phyloP scores from a whole-genome alignment of 2,329 filamentous ascomycete species.

The Hymenoscyphus linearis region DNA sequence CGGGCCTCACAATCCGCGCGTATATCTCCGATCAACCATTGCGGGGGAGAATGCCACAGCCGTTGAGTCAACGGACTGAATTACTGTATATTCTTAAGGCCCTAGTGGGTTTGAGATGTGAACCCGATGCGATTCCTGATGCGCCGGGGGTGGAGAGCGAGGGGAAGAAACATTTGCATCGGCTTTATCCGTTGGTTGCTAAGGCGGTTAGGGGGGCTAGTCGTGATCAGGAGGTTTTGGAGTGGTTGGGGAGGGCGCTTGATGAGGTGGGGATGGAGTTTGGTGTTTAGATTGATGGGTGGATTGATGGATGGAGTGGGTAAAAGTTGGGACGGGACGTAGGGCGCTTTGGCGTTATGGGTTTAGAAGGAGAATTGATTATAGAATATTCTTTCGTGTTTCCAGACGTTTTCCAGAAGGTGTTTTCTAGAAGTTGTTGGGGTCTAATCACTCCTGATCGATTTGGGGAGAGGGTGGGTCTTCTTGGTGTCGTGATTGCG shows the following conservation, averaged over 20 bases:
- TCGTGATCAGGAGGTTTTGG: constrained; percentile 56
- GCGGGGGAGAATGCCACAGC: constrained; percentile 83
- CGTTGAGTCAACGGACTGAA: constrained; percentile 73
- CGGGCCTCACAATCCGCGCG: constrained; percentile 71
- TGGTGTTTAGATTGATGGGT: constrained; percentile 24
- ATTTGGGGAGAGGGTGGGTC: no score
- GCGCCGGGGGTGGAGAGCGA: constrained; percentile 48
- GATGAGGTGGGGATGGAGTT: constrained; percentile 57
- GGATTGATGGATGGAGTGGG: no score
- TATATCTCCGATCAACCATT: constrained; percentile 91
- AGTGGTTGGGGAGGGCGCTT: constrained; percentile 53
- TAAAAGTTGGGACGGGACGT: neutral
- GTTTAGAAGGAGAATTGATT: no score
- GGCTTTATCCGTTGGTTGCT: constrained; percentile 74
- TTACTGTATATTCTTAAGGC: constrained; percentile 64
- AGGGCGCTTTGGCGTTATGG: neutral
- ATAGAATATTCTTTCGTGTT: no score
- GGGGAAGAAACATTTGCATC: constrained; percentile 68
- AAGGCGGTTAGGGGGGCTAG: constrained; percentile 56
- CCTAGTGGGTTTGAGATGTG: constrained; percentile 62
- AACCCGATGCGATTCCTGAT: constrained; percentile 63
- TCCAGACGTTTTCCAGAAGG: no score
- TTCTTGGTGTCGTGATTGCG: no score
- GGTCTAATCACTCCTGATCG: no score
- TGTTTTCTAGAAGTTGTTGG: no score